A percentile compares a stretch with the other conserved stretches of the same genome.
Evolutionary conservation across 75 land plant species (phyloP).

Genomic region (Pinus albicaulis): DNA sequence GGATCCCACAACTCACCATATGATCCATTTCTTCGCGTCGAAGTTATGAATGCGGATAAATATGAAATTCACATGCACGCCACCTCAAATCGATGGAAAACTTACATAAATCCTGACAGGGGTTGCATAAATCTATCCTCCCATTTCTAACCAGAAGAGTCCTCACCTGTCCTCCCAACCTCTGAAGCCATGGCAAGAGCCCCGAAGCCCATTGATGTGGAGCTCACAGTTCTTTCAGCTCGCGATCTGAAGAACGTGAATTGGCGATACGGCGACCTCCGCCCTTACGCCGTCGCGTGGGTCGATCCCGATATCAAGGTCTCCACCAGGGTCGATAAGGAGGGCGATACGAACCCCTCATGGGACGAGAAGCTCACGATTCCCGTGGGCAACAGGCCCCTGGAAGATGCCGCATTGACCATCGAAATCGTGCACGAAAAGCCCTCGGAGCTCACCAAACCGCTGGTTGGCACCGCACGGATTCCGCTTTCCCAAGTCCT

Average conservation of each 20-base stretch:
- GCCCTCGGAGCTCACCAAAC: conserved; percentile 33
- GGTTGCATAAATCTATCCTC: too few relatives aligned
- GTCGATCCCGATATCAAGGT: conserved; percentile 55
- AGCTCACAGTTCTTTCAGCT: conserved; percentile 55
- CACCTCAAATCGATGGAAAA: too few relatives aligned
- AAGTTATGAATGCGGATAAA: too few relatives aligned
- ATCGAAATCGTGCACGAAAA: conserved; percentile 52
- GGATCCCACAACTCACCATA: too few relatives aligned
- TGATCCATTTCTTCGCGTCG: too few relatives aligned
- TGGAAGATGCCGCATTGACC: conserved; percentile 33
- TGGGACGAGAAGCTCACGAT: conserved; percentile 54
- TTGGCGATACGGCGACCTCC: conserved; percentile 57
- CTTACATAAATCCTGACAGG: too few relatives aligned
- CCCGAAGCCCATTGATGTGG: conserved; percentile 35
- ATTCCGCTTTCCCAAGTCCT: conserved; percentile 29
- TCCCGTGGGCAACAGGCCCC: conserved; percentile 17
- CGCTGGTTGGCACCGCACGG: conserved; percentile 42
- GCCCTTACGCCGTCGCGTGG: conserved; percentile 67
- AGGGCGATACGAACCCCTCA: conserved; percentile 49
- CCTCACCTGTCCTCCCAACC: too few relatives aligned
- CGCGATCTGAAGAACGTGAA: conserved; percentile 84
- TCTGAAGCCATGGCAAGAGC: neutral
- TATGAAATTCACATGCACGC: too few relatives aligned
- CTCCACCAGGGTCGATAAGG: conserved; percentile 49
- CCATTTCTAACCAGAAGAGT: too few relatives aligned